Evolutionary conservation across 2,329 filamentous ascomycete genomes (phyloP), one percentile per base, ranked within the genome.

Genomic region (Trichoderma breve): DNA sequence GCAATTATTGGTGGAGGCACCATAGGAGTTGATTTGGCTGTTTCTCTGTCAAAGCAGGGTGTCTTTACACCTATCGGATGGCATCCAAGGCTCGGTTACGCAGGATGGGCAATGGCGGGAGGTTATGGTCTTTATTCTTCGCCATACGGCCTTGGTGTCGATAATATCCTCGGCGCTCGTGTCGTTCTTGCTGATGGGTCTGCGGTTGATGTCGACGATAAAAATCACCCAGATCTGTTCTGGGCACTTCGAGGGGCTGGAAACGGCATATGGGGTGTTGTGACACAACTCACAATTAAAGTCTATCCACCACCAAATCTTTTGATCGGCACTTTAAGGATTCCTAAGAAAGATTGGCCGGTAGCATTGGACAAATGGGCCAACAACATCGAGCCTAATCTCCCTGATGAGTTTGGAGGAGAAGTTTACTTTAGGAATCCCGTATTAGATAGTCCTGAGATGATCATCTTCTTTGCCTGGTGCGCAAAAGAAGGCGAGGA

Each of bases 181-280:
- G 18, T 61, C 3, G 65, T 60, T 30, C 55, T 60, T 8, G 55
- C 65, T 61, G 55, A 69, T 18, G 65, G 65, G 0, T 61, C 36
- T 30, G 26, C 26, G 6, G 36, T 61, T 11, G 55, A 51, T 3
- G 26, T 47, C 3, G 36, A 69, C 14, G 36, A 61, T 26, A 47
- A 34, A 5, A 14, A 39, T 11, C 32, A 66, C 30, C 74, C 77
- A 8, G 73, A 77, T 12, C 64, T 80, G 43, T 70, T 81, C 4
- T 76, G 76, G 69, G 79, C 73, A 1, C 53, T 81, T n/a, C 74
- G 78, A 9, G 78, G 78, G 6, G 76, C 74, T 0, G 79, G 78
- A 14, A 71, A 63, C 6, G 74, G 73, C 14, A 74, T 65, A 14
- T 76, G 80, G 57, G 78, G 78, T 1, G 74, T 77, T 14, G 73